A percentile compares a stretch with the other conserved stretches of the same genome.
Conservation (phyloP, 148 eudicot species). For the Camellia sinensis region DNA sequence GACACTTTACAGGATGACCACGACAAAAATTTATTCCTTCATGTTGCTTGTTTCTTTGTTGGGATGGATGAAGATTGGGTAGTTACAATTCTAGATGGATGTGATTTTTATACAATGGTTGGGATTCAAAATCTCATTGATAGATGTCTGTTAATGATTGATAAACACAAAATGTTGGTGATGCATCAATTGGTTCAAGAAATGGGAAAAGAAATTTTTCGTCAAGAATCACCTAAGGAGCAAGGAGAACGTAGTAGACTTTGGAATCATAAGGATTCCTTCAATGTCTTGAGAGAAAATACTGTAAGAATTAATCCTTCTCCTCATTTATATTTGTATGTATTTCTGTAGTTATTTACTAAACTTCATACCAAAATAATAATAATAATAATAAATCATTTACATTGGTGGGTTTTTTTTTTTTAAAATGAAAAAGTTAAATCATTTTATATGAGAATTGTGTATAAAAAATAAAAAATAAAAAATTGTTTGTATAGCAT, state of each 20-base stretch:
- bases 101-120: not conserved
- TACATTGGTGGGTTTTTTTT: too few species aligned
- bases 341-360: too few species aligned
- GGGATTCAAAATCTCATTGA: slow-evolving; percentile 17
- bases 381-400: too few species aligned
- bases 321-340: too few species aligned
- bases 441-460: too few species aligned
- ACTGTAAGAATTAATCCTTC: not conserved
- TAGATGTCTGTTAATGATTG: not conserved
- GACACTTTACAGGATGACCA: too few species aligned
- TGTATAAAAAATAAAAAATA: too few species aligned
- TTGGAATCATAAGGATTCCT: not conserved
- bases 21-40: too few species aligned
- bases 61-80: too few species aligned
- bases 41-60: too few species aligned
- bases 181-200: slow-evolving; percentile 7
- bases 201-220: slow-evolving; percentile 8
- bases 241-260: not conserved
- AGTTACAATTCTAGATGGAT: not conserved
- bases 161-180: not conserved
- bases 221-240: not conserved
- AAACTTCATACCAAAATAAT: too few species aligned
- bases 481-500: not conserved
- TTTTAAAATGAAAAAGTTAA: too few species aligned
- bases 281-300: slow-evolving; percentile 7